Base-by-base conservation (phyloP, 371 early-diverging fungal genomes). In the Saksenaea vasiformis region DNA sequence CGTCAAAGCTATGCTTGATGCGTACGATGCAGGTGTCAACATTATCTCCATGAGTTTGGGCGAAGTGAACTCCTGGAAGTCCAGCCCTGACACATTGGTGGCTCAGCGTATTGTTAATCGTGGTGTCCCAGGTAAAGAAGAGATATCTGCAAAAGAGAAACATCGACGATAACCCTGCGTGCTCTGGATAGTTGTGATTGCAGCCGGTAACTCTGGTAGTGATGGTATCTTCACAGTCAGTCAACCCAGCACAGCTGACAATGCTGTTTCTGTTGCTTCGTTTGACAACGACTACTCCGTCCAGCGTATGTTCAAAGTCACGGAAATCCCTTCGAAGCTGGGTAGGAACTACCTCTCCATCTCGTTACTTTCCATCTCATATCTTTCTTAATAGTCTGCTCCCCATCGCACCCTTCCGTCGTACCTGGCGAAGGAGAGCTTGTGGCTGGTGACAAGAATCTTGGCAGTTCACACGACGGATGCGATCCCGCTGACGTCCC, bases 21-120 rank as follows among this genome's bases (percentile, higher is more conserved):
- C 93, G 0, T 80, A 77, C 56, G 91, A 77, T 54, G 74, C 68
- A 27, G 68, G 70, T 41, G 80, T 81, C 67, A 80, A 89, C 47
- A 74, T 90, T 26, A 84, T 89, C 64, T 90, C 83, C 66, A 69
- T 93, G 76, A 87, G 87, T 62, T 67, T 92, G 62, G 93, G 93
- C 43, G 82, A 77, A 7, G 80, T 79, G 22, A 75, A 80, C 54
- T 74, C 76, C 44, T 90, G 84, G 82, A 56, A 60, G 19, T 75
- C 78, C 19, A 66, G 68, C 35, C 71, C 80, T 10, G 68, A 71
- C 31, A 66, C 83, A 0, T 62, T 61, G 14, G 75, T 76, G 0
- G 82, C 77, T 13, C 59, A 77, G 22, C 63, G 66, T 0, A 74
- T 87, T 47, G 61, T 67, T 59, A 73, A 70, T 28, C 17, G 62